Evolutionary conservation across 2,329 filamentous ascomycete species (phyloP), one percentile per base, ranked within the genome.

Genomic region (Emergomyces africanus): DNA sequence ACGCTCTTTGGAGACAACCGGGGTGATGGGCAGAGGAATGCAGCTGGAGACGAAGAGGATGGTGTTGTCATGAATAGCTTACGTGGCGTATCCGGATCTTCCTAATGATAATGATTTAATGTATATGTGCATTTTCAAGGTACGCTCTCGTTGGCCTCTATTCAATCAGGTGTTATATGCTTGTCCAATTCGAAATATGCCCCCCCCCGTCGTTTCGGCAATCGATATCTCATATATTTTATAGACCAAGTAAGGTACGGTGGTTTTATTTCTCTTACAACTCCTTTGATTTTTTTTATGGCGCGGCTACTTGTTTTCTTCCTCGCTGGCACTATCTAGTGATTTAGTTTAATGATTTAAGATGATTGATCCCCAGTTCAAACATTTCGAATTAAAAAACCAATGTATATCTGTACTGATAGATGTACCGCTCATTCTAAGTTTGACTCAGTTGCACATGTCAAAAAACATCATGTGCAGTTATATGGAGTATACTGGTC

Each of bases 51-150:
- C 28, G 71, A 68, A 41, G 63, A 64, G 46, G 64, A 75, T 61
- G 72, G 73, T 28, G 64, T 77, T 58, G 72, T 71, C 20, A 63
- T 77, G 64, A 68, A 68, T 60, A 76, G 48, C 33, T 53, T 62
- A 20, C 59, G 55, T 25, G 59, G 59, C n/a, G 44, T 44, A 46
- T 53, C 59, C 23, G 41, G 59, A 42, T 25, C 55, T 41, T 39
- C 42, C 50, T 58, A 25, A 58, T 35, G 25, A 51, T 44, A 23
- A 33, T 33, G 9, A 20, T 33, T 23, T 9, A 37, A 37, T 14
- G 1, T 33, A 2, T 18, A 10, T 33, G 15, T 46, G n/a, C 42
- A 23, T 14, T 42, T 18, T 14, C 1, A 39, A 18, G 39, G 15
- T 44, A 20, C 5, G 37, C 35, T 39, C 28, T 30, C 20, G 25